Percentiles rank a stretch among this genome's conserved stretches.
These are phyloP conservation scores for Penicillium coprophilum DNA, from an alignment of 495 filamentous ascomycete genomes.

Conservation along the genomic window DNA sequence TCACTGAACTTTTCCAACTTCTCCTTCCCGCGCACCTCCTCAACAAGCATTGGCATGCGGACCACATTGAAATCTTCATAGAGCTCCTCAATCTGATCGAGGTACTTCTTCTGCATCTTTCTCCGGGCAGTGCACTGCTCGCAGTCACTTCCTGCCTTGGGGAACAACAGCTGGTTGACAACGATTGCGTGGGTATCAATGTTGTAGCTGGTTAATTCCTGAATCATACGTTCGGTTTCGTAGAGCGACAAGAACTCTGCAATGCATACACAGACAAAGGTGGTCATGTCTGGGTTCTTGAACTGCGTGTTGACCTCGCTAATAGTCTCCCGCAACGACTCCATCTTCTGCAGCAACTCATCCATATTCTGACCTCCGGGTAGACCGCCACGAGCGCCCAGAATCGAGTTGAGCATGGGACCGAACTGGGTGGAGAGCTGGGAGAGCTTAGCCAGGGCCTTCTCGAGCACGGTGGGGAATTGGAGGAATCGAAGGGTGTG, in stretches of 20 bases:
- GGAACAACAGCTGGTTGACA: conserved; percentile 96
- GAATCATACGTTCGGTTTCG: conserved; percentile 99
- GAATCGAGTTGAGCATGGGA: conserved; percentile 89
- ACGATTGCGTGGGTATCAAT: conserved; percentile 98
- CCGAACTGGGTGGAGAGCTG: conserved; percentile 93
- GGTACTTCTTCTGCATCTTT: conserved; percentile 99
- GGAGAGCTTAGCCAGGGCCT: conserved; percentile 93
- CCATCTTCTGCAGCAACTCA: conserved; percentile 92
- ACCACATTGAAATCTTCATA: conserved; percentile 99
- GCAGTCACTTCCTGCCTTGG: conserved; percentile 79
- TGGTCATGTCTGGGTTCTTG: conserved; percentile 93
- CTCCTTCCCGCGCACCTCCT: conserved; percentile 95
- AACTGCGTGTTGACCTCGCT: conserved; percentile 96
- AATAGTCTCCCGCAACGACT: conserved; percentile 87
- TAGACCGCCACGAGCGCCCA: conserved; percentile 77
- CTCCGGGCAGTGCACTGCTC: conserved; percentile 93
- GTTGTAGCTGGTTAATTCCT: conserved; percentile 87
- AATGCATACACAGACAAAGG: conserved; percentile 98
- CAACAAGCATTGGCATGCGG: conserved; percentile 90
- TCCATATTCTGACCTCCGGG: conserved; percentile 89
- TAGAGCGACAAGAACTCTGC: conserved; percentile 96
- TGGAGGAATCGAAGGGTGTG: conserved; percentile 99
- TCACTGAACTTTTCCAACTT: conserved; percentile 71
- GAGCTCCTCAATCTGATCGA: conserved; percentile 97
- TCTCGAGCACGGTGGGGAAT: conserved; percentile 97